A percentile compares a stretch with the other conserved stretches of the same genome.
Conservation (phyloP, 176 grass and related monocot genomes). For the Saccharum officinarum region DNA sequence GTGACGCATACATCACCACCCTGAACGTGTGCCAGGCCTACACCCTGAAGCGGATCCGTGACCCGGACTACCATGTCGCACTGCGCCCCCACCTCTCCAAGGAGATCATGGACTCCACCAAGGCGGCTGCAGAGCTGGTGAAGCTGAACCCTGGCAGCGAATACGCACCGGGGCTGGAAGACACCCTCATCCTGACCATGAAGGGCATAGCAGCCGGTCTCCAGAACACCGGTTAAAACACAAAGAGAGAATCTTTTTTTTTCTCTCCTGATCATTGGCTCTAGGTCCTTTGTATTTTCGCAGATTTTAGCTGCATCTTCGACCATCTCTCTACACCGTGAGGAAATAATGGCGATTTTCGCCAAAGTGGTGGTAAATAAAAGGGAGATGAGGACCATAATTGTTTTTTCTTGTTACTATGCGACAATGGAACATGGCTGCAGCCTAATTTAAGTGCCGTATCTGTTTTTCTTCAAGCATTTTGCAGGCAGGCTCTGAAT, state of each 20-base stretch:
- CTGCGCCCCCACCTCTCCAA: constrained; percentile 67
- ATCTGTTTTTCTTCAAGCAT: not conserved
- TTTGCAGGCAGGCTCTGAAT: not conserved
- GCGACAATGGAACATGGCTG: not conserved
- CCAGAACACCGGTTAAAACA: constrained; percentile 71
- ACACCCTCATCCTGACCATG: constrained; percentile 89
- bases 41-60: constrained; percentile 69
- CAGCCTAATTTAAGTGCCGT: not conserved
- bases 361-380: constrained; percentile 10
- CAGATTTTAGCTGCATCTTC: not conserved
- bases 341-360: not conserved
- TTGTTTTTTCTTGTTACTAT: not conserved
- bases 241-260: not conserved
- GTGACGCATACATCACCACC: constrained; percentile 69
- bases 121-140: constrained; percentile 66
- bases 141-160: constrained; percentile 75
- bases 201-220: constrained; percentile 82
- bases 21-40: constrained; percentile 76
- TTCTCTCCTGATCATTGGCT: not conserved
- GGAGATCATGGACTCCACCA: constrained; percentile 51
- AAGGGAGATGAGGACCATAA: not conserved
- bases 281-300: not conserved
- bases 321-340: not conserved
- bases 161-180: constrained; percentile 69
- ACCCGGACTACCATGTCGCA: constrained; percentile 50